Evolutionary conservation across 306 rosid genomes (phyloP).

Genomic region (Carpinus viminea): DNA sequence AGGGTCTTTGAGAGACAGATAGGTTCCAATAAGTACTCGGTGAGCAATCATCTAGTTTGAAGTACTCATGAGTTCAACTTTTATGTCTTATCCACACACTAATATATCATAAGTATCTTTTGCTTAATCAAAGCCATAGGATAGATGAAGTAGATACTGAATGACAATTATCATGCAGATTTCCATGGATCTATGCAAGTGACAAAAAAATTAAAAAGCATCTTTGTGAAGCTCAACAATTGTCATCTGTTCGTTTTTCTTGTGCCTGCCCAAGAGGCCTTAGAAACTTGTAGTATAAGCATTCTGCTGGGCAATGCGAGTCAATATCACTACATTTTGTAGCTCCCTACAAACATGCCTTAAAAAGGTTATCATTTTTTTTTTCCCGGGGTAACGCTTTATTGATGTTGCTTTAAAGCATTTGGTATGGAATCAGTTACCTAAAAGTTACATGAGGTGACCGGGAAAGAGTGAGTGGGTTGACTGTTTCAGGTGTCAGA

Average conservation of each 20-base stretch:
- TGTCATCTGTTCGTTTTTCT: not conserved
- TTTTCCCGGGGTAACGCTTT: not conserved
- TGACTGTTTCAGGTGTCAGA: no score
- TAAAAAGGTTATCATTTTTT: not conserved
- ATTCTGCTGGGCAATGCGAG: not conserved
- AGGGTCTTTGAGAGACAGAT: constrained; percentile 98
- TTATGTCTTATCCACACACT: not conserved
- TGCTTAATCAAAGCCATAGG: not conserved
- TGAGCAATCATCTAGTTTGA: constrained; percentile 36
- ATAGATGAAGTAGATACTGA: not conserved
- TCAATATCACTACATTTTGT: not conserved
- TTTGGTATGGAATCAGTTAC: not conserved
- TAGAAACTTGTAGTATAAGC: not conserved
- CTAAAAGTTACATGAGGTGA: not conserved
- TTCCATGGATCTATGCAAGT: not conserved
- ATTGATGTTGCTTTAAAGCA: not conserved
- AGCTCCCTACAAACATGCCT: not conserved
- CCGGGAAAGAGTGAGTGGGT: not conserved
- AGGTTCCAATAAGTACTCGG: constrained; percentile 91
- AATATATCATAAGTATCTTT: constrained; percentile 5
- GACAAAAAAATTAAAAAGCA: not conserved
- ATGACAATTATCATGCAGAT: not conserved
- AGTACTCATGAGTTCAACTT: constrained; percentile 1
- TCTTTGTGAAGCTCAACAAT: not conserved
- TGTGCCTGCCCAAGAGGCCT: not conserved